phyloP scores from a whole-genome alignment of 2,329 filamentous ascomycete genomes.

The Microdochium trichocladiopsis region DNA sequence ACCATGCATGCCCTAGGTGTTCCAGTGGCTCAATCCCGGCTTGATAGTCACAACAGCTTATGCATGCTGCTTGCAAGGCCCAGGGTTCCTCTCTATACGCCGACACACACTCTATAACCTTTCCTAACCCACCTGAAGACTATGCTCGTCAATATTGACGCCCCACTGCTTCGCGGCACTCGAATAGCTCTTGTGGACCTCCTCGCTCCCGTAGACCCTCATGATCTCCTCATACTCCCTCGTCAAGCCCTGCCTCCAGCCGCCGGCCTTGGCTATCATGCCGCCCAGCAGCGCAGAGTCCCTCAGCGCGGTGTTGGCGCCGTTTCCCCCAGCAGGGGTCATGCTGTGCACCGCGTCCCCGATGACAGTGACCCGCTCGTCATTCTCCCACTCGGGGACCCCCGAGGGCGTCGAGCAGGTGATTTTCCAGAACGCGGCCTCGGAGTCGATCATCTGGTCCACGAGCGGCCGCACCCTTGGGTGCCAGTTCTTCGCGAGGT shows the following conservation, averaged over 20 bases:
- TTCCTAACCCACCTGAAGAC: too few species aligned
- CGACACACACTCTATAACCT: too few species aligned
- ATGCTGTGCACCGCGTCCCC: slow-evolving; percentile 52
- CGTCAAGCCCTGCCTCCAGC: slow-evolving; percentile 43
- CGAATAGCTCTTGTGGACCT: slow-evolving; percentile 46
- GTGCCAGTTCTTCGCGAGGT: slow-evolving; percentile 47
- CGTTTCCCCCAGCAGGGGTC: slow-evolving; percentile 49
- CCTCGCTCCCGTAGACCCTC: slow-evolving; percentile 50
- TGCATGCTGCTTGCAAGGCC: too few species aligned
- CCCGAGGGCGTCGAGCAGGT: slow-evolving; percentile 53
- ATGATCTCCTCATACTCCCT: slow-evolving; percentile 56
- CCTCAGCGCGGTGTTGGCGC: slow-evolving; percentile 48
- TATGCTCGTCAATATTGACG: slow-evolving; percentile 36
- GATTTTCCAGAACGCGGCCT: slow-evolving; percentile 62
- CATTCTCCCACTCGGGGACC: slow-evolving; percentile 53
- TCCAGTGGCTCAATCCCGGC: too few species aligned
- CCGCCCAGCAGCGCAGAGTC: slow-evolving; percentile 48
- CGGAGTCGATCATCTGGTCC: slow-evolving; percentile 46
- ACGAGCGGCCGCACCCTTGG: slow-evolving; percentile 47
- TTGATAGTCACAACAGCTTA: too few species aligned
- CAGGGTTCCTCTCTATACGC: too few species aligned
- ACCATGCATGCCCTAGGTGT: too few species aligned
- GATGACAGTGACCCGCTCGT: slow-evolving; percentile 49
- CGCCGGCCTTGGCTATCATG: slow-evolving; percentile 43
- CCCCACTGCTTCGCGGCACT: slow-evolving; percentile 35